These are phyloP conservation scores for Phytophthora nicotianae DNA, from an alignment of 352 stramenopile genomes.

Conservation along the genomic window DNA sequence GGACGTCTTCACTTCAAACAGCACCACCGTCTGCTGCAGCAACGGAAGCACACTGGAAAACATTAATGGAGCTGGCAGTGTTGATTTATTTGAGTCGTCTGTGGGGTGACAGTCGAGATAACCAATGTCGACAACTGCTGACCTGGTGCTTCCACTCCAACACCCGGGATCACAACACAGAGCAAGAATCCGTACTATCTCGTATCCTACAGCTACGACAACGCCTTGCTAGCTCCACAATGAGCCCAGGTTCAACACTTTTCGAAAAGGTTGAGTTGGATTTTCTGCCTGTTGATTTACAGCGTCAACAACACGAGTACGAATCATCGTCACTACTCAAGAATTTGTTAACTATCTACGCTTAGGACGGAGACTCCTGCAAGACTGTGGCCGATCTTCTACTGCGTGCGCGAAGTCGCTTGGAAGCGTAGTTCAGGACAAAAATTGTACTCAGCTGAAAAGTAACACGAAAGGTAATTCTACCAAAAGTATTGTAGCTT, in stretches of 20 bases:
- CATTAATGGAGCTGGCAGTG: constrained; percentile 31
- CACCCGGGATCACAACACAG: constrained; percentile 19
- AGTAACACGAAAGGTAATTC: no score
- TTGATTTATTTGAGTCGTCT: constrained; percentile 45
- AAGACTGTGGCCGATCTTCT: constrained; percentile 4
- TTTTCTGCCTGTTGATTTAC: constrained; percentile 22
- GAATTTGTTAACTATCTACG: constrained; percentile 24
- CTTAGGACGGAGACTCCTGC: background rate
- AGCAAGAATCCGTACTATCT: constrained; percentile 23
- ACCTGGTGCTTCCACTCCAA: constrained; percentile 38
- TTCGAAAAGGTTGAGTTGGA: constrained; percentile 27
- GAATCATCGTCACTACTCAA: constrained; percentile 13
- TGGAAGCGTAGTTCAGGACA: constrained; percentile 38
- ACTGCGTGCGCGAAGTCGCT: constrained; percentile 23
- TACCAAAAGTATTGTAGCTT: no score
- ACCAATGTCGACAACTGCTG: constrained; percentile 44
- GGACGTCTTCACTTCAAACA: constrained; percentile 17
- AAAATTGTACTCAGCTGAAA: no score
- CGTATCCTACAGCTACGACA: constrained; percentile 34
- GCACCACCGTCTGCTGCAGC: constrained; percentile 15
- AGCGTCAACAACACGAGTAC: constrained; percentile 8
- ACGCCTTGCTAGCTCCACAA: constrained; percentile 21
- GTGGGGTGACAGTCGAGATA: constrained; percentile 16
- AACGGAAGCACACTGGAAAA: constrained; percentile 22
- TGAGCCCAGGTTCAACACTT: constrained; percentile 10